Evolutionary conservation across 768 basidiomycete genomes (phyloP), one percentile per base, ranked within the genome.

Genomic region (Lactarius trivialis): DNA sequence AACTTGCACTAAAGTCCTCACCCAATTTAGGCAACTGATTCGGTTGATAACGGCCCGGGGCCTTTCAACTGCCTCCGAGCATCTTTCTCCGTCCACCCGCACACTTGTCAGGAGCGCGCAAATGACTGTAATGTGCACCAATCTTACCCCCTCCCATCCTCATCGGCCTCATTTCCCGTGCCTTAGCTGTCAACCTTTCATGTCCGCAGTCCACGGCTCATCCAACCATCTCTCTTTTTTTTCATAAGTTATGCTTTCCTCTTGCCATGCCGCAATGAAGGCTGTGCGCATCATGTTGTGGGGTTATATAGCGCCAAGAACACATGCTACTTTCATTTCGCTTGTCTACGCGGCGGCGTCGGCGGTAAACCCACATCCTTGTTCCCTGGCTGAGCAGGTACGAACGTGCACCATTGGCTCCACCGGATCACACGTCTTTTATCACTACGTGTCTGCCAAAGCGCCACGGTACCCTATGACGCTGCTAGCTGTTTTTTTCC

Each of bases 31-130:
- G 50, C 12, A 17, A 61, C 60, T 61, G 60, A 61, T 61, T 61
- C 54, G 60, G 60, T 61, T 56, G 60, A 61, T 61, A 61, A 61
- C 60, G 60, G 54, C 45, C n/a, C n/a, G 60, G 43, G n/a, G n/a
- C n/a, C n/a, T 26, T 33, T 7, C 7, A 2, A 52, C 17, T 7
- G 51, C 28, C 32, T 9, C 28, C 51, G 26, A 17, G 32, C 28
- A 33, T 33, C 28, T 52, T 33, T 32, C 51, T 24, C 45, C 45
- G 11, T 48, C 14, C 45, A 45, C 43, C 43, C 43, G 43, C 41
- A 43, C 43, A 21, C n/a, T n/a, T n/a, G n/a, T n/a, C n/a, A n/a
- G n/a, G n/a, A n/a, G n/a, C n/a, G n/a, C n/a, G n/a, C n/a, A n/a
- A n/a, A n/a, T n/a, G n/a, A n/a, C 21, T 21, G n/a, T n/a, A n/a